Base-by-base conservation (phyloP, 768 basidiomycete genomes). In the Mycena olivaceomarginata region DNA sequence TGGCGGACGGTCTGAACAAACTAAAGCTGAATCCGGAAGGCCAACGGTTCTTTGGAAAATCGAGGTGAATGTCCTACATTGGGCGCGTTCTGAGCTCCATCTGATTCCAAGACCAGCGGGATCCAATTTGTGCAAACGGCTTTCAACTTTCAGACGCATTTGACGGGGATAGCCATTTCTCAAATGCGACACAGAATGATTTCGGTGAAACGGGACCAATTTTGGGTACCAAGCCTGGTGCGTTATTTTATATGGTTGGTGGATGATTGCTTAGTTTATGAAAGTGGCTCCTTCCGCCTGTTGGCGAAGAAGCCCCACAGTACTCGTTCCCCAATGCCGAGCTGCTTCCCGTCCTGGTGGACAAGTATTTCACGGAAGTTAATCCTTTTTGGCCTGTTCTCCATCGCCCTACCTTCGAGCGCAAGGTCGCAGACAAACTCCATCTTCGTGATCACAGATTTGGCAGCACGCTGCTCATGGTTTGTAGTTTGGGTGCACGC, bases 351-450 rank as follows among this genome's bases (percentile, higher is more conserved):
- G 70, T 78, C 0, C 89, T 98, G 16, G 86, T 96, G 67, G 88
- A 93, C 63, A 82, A 89, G 18, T 97, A 94, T 80, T 98, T 76
- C 56, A 20, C 41, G 22, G 67, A 91, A 51, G 76, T 90, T 74
- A 94, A 96, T 78, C 74, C 81, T 2, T 87, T 90, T 66, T 82
- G 89, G 4, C 95, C 96, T 0, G 85, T 97, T 5, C 85, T 98
- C 4, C 96, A 97, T 81, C 90, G 92, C 0, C 92, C 92, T 0
- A 91, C 91, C 18, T 97, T 97, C 75, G 89, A 93, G 57, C 83
- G 83, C 48, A 86, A 89, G 22, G 83, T 94, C 48, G 81, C 81
- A 2, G 86, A 90, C 10, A 88, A 89, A 0, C 80, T 92, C 3
- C 92, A 96, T 82, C 81, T 86, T n/a, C 84, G 81, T 2, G 89